Evolutionary conservation across 83 land plant species (phyloP).

Genomic region (Thuja plicata): DNA sequence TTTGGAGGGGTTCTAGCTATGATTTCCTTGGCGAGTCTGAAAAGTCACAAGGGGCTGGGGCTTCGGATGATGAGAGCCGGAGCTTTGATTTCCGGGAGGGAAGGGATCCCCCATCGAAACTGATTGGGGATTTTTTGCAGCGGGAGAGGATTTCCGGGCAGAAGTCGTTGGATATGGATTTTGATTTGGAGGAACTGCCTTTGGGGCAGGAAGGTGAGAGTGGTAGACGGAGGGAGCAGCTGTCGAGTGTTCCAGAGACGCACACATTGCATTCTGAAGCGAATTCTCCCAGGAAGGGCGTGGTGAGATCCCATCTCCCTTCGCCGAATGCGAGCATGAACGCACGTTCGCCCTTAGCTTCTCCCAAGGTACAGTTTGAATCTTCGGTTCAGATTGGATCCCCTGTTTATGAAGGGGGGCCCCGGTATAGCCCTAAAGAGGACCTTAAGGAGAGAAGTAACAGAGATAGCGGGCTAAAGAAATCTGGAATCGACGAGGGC

Average conservation of each 20-base stretch:
- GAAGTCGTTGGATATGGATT: constrained; percentile 45
- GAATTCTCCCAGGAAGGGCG: not conserved
- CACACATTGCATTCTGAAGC: not conserved
- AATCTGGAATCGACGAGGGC: not conserved
- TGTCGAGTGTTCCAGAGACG: not conserved
- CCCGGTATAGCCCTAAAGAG: not conserved
- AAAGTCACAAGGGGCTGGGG: not conserved
- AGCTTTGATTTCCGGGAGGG: constrained; percentile 11
- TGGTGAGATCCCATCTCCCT: not conserved
- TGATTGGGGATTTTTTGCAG: constrained; percentile 47
- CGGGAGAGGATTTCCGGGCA: constrained; percentile 44
- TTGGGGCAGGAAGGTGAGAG: not conserved
- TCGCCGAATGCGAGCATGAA: constrained; percentile 1
- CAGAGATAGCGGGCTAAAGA: not conserved
- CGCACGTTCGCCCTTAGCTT: constrained; percentile 5
- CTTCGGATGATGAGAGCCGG: not conserved
- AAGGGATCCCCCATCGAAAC: constrained; percentile 46
- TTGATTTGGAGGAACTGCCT: constrained; percentile 51
- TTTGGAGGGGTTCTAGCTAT: constrained; percentile 44
- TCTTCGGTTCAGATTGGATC: constrained; percentile 2
- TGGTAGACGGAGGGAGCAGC: not conserved
- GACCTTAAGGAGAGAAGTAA: not conserved
- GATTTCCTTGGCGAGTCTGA: constrained; percentile 22
- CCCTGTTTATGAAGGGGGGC: constrained; percentile 3
- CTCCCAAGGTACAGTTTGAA: not conserved